Conservation (phyloP, 75 land plant species). For the Selaginella tamariscina region DNA sequence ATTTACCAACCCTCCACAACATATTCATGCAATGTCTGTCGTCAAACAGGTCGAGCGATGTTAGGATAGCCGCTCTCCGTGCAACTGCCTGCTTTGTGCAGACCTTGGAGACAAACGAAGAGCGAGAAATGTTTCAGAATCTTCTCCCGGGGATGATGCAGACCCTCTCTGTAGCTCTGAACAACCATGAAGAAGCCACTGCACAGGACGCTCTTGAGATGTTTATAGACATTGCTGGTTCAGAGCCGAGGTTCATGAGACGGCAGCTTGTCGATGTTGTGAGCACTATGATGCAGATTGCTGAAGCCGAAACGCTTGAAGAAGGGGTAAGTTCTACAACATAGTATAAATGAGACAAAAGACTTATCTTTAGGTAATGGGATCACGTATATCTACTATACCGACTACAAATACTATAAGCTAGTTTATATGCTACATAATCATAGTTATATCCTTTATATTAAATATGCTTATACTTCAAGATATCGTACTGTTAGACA, state of each 20-base stretch:
- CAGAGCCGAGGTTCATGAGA: constrained; percentile 73
- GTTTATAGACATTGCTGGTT: constrained; percentile 83
- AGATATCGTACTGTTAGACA: too few species aligned
- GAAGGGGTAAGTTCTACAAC: too few species aligned
- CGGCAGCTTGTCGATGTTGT: constrained; percentile 73
- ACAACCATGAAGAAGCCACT: constrained; percentile 64
- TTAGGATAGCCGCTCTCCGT: constrained; percentile 71
- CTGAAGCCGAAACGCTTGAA: constrained; percentile 59
- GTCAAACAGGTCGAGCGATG: constrained; percentile 36
- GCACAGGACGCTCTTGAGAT: constrained; percentile 94
- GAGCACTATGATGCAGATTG: constrained; percentile 79
- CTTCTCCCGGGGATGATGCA: constrained; percentile 83
- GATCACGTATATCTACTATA: too few species aligned
- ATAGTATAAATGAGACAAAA: too few species aligned
- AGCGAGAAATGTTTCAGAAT: constrained; percentile 74
- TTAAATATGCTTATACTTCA: too few species aligned
- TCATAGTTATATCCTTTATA: too few species aligned
- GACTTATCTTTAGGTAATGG: too few species aligned
- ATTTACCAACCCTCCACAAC: constrained; percentile 46
- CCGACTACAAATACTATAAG: too few species aligned
- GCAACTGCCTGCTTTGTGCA: constrained; percentile 73
- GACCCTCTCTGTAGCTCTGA: constrained; percentile 66
- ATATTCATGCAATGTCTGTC: constrained; percentile 48
- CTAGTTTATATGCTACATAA: too few species aligned
- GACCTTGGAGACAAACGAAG: constrained; percentile 44